phyloP scores from a whole-genome alignment of 2,329 filamentous ascomycete species.

The Leptodontidium sp. region DNA sequence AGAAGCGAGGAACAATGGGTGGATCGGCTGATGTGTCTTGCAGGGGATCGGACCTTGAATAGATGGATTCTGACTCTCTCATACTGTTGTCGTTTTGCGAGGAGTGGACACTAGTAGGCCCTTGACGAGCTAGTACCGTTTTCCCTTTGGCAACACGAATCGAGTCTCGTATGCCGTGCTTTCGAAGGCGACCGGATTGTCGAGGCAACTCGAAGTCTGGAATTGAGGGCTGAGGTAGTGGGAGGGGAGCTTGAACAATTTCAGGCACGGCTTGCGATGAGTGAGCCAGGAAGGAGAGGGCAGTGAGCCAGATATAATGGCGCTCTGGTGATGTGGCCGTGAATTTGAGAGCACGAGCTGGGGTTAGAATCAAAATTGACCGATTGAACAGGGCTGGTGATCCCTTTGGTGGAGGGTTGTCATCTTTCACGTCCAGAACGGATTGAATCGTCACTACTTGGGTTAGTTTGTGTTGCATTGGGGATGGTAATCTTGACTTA shows the following conservation, averaged over 20 bases:
- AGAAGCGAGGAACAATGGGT: constrained; percentile 75
- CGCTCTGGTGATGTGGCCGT: constrained; percentile 84
- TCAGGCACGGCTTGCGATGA: constrained; percentile 84
- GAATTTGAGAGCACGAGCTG: constrained; percentile 93
- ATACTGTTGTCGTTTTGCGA: constrained; percentile 38
- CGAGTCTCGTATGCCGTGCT: constrained; percentile 78
- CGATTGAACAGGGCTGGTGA: constrained; percentile 77
- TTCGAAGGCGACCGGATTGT: constrained; percentile 46
- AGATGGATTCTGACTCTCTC: constrained; percentile 40
- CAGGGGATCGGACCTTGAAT: constrained; percentile 32
- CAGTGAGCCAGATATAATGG: constrained; percentile 94
- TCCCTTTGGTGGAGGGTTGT: constrained; percentile 83
- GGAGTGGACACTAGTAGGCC: constrained; percentile 50
- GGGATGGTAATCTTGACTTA: constrained; percentile 60
- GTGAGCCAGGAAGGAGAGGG: constrained; percentile 92
- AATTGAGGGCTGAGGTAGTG: constrained; percentile 57
- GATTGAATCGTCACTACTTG: constrained; percentile 87
- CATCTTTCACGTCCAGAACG: constrained; percentile 95
- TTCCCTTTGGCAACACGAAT: constrained; percentile 85
- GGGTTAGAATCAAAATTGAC: constrained; percentile 93
- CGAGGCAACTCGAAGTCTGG: constrained; percentile 56
- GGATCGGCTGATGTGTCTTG: constrained; percentile 69
- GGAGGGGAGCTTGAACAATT: constrained; percentile 65
- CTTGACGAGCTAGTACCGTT: constrained; percentile 48
- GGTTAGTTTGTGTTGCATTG: constrained; percentile 43